These are phyloP conservation scores for Nothomitra cinnamomea DNA, from an alignment of 2,329 filamentous ascomycete species.

Conservation along the genomic window DNA sequence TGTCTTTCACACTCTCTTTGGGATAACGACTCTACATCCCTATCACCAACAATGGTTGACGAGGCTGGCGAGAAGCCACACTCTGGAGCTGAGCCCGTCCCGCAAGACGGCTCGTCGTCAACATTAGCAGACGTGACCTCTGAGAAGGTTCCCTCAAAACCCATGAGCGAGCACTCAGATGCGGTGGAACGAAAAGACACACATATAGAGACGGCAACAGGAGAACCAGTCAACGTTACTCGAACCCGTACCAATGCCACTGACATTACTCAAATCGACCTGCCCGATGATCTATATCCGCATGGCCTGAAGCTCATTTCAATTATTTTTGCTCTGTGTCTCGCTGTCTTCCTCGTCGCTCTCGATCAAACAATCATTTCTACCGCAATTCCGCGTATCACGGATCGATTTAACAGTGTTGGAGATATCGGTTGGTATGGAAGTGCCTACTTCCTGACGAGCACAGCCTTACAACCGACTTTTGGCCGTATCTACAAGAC, in stretches of 20 bases:
- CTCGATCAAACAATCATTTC: conserved; percentile 19
- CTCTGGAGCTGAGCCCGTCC: too few species aligned
- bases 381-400: conserved; percentile 19
- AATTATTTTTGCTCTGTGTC: conserved; percentile 10
- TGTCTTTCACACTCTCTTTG: too few species aligned
- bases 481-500: conserved; percentile 20
- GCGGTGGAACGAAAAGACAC: too few species aligned
- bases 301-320: conserved; percentile 6
- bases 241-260: not conserved
- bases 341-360: conserved; percentile 13
- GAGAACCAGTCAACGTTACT: not conserved
- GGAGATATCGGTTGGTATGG: conserved; percentile 22
- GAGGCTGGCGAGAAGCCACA: too few species aligned
- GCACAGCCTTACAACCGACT: conserved; percentile 17
- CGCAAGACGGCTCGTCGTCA: too few species aligned
- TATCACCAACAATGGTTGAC: too few species aligned
- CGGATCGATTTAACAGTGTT: conserved; percentile 13
- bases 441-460: conserved; percentile 21
- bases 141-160: too few species aligned
- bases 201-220: too few species aligned
- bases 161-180: too few species aligned
- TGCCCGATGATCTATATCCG: conserved; percentile 8
- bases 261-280: not conserved
- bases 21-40: too few species aligned
- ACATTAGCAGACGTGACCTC: too few species aligned